Percentiles rank a stretch among this genome's conserved stretches.
phyloP scores from a whole-genome alignment of 2,329 filamentous ascomycete species.

The Aspergillus sp. region DNA sequence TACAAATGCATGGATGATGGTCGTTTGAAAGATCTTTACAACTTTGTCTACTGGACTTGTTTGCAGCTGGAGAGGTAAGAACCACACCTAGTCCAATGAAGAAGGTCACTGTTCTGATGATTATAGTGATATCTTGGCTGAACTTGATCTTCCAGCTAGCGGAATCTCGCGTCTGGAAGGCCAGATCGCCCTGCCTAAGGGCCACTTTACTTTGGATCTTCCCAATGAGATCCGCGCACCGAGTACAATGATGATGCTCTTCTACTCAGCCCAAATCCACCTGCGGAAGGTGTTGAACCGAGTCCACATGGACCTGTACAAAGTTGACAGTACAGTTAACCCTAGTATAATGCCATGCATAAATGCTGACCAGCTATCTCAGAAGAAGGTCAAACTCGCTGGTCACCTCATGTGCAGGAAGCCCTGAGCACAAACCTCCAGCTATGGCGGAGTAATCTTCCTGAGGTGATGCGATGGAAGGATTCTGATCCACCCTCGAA shows the following conservation, averaged over 20 bases:
- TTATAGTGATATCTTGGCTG: slow-evolving; percentile 94
- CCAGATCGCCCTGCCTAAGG: slow-evolving; percentile 33
- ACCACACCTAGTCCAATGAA: too few relatives aligned
- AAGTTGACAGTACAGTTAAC: slow-evolving; percentile 29
- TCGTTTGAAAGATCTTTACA: slow-evolving; percentile 50
- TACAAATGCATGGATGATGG: slow-evolving; percentile 25
- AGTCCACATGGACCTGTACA: slow-evolving; percentile 50
- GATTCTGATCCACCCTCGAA: slow-evolving; percentile 62
- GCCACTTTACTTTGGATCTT: slow-evolving; percentile 24
- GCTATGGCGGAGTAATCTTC: slow-evolving; percentile 45
- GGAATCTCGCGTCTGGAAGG: slow-evolving; percentile 49
- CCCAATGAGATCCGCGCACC: slow-evolving; percentile 25
- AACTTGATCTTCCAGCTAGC: slow-evolving; percentile 63
- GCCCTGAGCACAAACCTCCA: slow-evolving; percentile 42
- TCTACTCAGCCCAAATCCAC: slow-evolving; percentile 55
- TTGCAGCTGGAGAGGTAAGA: too few relatives aligned
- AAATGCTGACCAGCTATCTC: not conserved
- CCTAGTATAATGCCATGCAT: not conserved
- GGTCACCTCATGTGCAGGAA: slow-evolving; percentile 33
- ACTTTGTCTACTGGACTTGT: too few relatives aligned
- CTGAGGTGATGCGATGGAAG: slow-evolving; percentile 49
- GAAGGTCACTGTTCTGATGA: slow-evolving; percentile 74
- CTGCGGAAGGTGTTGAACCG: slow-evolving; percentile 50
- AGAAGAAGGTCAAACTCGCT: slow-evolving; percentile 26
- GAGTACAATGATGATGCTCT: slow-evolving; percentile 43